phyloP scores from a whole-genome alignment of 2,329 filamentous ascomycete species.

The Purpureocillium takamizusanense region DNA sequence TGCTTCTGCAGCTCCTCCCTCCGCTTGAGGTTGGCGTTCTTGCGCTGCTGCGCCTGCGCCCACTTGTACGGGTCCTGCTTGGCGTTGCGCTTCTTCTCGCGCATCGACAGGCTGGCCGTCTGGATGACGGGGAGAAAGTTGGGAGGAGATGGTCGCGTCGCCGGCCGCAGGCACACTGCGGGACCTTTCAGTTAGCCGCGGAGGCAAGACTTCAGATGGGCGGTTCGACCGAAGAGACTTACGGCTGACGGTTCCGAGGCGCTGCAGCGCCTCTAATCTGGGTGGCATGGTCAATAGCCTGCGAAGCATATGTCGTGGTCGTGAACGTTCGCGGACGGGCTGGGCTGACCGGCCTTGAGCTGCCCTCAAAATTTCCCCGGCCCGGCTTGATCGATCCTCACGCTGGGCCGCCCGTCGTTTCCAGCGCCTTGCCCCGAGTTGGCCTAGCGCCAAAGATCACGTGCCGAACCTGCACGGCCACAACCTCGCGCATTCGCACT shows the following conservation, averaged over 20 bases:
- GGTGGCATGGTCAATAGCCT: constrained; percentile 50
- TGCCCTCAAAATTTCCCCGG: constrained; percentile 24
- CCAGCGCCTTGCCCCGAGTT: not conserved
- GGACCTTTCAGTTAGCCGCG: constrained; percentile 12
- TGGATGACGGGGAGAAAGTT: constrained; percentile 52
- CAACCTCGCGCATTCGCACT: constrained; percentile 4
- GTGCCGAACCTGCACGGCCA: constrained; percentile 13
- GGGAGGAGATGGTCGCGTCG: constrained; percentile 33
- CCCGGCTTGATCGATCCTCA: not conserved
- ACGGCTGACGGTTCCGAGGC: constrained; percentile 53
- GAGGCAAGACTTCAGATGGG: too few species aligned
- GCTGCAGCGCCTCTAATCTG: constrained; percentile 52
- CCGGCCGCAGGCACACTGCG: constrained; percentile 52
- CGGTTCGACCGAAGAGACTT: constrained; percentile 18
- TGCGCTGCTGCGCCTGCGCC: constrained; percentile 74
- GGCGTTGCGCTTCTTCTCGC: constrained; percentile 55
- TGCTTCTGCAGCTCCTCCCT: constrained; percentile 59
- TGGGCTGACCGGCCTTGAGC: not conserved
- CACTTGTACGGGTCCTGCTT: constrained; percentile 75
- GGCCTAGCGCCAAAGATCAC: constrained; percentile 18
- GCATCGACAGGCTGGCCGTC: constrained; percentile 52
- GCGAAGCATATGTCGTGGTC: constrained; percentile 3
- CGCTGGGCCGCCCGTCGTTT: not conserved
- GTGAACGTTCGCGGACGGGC: not conserved
- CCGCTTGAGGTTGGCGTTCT: constrained; percentile 71